A percentile compares a stretch with the other conserved stretches of the same genome.
These are phyloP conservation scores for Eleusine indica DNA, from an alignment of 176 grass and related monocot genomes.

Conservation along the genomic window DNA sequence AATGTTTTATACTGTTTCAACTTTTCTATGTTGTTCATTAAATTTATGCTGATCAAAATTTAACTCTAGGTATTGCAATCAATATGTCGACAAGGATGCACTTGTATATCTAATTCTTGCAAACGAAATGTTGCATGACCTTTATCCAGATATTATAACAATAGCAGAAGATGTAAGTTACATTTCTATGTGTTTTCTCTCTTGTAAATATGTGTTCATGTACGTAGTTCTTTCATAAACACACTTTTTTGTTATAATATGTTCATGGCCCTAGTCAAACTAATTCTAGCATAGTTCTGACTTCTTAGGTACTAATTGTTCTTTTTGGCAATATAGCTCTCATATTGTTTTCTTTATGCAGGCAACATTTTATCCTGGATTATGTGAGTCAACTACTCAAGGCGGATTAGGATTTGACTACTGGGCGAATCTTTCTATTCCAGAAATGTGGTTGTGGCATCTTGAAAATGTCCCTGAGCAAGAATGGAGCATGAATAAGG, in stretches of 20 bases:
- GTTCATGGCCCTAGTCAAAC: slow-evolving; percentile 9
- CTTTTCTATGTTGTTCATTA: slow-evolving; percentile 7
- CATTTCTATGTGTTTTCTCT: slow-evolving; percentile 1
- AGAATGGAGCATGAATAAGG: slow-evolving; percentile 97
- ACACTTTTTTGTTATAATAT: slow-evolving; percentile 19
- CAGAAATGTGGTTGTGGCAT: slow-evolving; percentile 97
- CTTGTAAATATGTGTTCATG: slow-evolving; percentile 12
- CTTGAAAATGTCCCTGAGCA: slow-evolving; percentile 88
- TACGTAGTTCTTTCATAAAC: slow-evolving; percentile 25
- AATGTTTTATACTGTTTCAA: slow-evolving; percentile 1
- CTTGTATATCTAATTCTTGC: slow-evolving; percentile 88
- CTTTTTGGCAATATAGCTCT: slow-evolving; percentile 11
- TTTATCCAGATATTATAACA: slow-evolving; percentile 96
- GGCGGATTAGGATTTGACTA: slow-evolving; percentile 94
- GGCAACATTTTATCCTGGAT: slow-evolving; percentile 96
- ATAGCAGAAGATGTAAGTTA: slow-evolving; percentile 93
- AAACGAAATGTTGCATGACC: slow-evolving; percentile 96
- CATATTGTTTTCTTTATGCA: slow-evolving; percentile 40
- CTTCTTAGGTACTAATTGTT: slow-evolving; percentile 15
- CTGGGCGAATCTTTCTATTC: slow-evolving; percentile 85
- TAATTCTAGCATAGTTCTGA: neutral
- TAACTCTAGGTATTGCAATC: slow-evolving; percentile 79
- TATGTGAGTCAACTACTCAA: slow-evolving; percentile 86
- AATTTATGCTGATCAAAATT: slow-evolving; percentile 34
- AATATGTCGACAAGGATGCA: slow-evolving; percentile 89